Evolutionary conservation across 306 rosid genomes (phyloP).

Genomic region (Medicago lupulina): DNA sequence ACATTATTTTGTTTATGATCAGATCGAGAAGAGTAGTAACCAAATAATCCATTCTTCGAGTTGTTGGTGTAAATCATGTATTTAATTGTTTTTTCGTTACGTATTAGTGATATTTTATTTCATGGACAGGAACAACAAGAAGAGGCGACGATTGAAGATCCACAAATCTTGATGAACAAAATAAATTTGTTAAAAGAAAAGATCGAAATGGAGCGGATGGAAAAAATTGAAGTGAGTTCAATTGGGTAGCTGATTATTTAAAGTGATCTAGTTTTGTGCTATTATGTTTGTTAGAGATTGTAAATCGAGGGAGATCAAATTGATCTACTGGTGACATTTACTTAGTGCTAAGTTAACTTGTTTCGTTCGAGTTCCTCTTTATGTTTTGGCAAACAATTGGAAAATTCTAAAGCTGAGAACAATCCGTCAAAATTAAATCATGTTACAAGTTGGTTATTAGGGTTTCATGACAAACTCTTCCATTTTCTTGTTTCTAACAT

Average conservation of each 20-base stretch:
- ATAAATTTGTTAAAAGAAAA: constrained; percentile 54
- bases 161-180: not conserved
- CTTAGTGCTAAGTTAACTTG: not conserved
- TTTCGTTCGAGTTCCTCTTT: not conserved
- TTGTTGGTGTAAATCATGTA: not conserved
- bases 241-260: not conserved
- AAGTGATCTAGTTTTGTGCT: constrained; percentile 2
- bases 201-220: constrained; percentile 56
- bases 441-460: not conserved
- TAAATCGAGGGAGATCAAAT: not conserved
- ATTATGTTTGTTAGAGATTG: not conserved
- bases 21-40: not conserved
- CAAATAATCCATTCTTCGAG: not conserved
- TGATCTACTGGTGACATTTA: not conserved
- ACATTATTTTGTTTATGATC: constrained; percentile 5
- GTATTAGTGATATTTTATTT: not conserved
- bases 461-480: not conserved
- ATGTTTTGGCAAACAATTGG: not conserved
- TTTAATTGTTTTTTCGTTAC: not conserved
- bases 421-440: not conserved
- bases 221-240: constrained; percentile 52
- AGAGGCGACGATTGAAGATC: constrained; percentile 36
- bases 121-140: constrained; percentile 45
- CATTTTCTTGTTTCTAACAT: not conserved
- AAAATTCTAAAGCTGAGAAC: constrained; percentile 6